phyloP scores from a whole-genome alignment of 495 filamentous ascomycete species.

The Penicillium roqueforti region DNA sequence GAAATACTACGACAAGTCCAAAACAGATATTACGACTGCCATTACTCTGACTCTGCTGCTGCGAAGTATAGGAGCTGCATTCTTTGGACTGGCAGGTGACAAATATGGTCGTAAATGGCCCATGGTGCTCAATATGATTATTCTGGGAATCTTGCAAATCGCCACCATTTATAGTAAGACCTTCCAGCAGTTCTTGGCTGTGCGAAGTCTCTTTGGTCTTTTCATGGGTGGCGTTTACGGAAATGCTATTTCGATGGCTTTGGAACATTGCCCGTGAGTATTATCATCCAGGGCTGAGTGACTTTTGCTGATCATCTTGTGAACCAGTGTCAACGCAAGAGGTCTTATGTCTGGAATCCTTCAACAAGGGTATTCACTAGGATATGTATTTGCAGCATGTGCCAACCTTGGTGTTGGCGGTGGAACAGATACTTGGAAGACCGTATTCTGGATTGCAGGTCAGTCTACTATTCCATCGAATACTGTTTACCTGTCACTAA shows the following conservation, averaged over 20 bases:
- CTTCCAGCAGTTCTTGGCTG: conserved; percentile 65
- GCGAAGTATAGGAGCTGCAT: conserved; percentile 63
- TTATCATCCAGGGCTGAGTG: not conserved
- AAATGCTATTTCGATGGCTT: conserved; percentile 74
- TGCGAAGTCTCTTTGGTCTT: conserved; percentile 68
- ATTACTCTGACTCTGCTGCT: conserved; percentile 72
- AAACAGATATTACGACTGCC: conserved; percentile 65
- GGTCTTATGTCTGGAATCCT: conserved; percentile 75
- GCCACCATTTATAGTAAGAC: conserved; percentile 66
- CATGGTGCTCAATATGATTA: conserved; percentile 68
- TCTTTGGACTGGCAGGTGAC: conserved; percentile 70
- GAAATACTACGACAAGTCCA: conserved; percentile 57
- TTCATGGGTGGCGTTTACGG: conserved; percentile 84
- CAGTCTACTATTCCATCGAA: not conserved
- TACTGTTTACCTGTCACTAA: not conserved
- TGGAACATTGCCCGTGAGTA: conserved; percentile 66
- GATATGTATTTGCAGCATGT: conserved; percentile 69
- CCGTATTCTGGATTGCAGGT: conserved; percentile 57
- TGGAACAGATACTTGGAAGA: conserved; percentile 55
- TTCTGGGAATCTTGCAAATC: conserved; percentile 62
- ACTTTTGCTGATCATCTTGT: conserved; percentile 10
- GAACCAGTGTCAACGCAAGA: conserved; percentile 49
- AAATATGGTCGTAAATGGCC: conserved; percentile 77
- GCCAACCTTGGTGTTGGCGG: conserved; percentile 64
- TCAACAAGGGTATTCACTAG: conserved; percentile 73